Evolutionary conservation across 768 basidiomycete genomes (phyloP), one percentile per base, ranked within the genome.

Genomic region (Phaeotremella skinneri): DNA sequence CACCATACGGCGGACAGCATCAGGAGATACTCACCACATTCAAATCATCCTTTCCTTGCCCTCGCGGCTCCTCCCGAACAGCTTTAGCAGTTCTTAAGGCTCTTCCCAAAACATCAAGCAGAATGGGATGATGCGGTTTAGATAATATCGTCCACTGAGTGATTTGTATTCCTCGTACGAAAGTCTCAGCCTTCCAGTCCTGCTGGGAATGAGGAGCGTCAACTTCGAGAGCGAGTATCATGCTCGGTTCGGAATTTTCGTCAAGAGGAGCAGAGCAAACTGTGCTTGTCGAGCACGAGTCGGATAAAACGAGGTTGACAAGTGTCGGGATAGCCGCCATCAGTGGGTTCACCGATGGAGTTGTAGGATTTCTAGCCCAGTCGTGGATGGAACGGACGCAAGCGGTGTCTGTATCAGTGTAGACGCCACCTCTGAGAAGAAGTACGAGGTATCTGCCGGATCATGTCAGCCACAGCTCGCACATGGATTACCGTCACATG

Each of bases 371-470:
- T 32, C 20, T 48, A 16, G 63, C 63, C 69, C 69, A 70, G 13
- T 67, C 48, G 11, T 29, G 7, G n/a, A 70, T 26, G 4, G 66
- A 62, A 3, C 54, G 56, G 23, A 68, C 54, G 48, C 58, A 63
- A 0, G 69, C 69, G 5, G 69, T 70, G 25, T 70, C 69, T 6
- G 69, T 67, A 39, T 70, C 69, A 37, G 69, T 68, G 37, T 70
- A 70, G n/a, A 70, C 60, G 6, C 68, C 69, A 14, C 69, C 69
- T 29, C 68, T 57, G 31, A 70, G 59, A 2, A 68, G 54, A 7
- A 70, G 54, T 14, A 65, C 63, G 6, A 70, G 64, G 41, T 70
- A 70, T 50, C 69, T 67, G 43, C 23, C 25, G 2, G n/a, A 41
- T 16, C 55, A 53, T 53, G 26, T 56, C 26, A 56, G 54, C 30